Percentiles rank a stretch among this genome's conserved stretches.
Evolutionary conservation across 306 rosid genomes (phyloP).

Genomic region (Vicia sativa): DNA sequence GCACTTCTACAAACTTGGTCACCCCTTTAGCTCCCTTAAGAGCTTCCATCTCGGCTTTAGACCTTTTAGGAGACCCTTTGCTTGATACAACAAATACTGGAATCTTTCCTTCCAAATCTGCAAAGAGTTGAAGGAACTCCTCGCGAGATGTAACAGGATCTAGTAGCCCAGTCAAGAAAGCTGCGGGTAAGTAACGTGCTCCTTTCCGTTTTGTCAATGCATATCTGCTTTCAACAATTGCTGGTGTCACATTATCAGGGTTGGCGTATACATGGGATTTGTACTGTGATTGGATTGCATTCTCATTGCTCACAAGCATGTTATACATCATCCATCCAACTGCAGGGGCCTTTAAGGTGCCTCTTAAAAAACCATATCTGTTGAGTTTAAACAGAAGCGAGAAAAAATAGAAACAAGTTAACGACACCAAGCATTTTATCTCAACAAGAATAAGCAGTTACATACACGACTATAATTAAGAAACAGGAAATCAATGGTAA

Average conservation of each 20-base stretch:
- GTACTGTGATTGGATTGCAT: constrained; percentile 86
- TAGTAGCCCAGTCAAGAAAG: constrained; percentile 79
- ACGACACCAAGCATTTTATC: constrained; percentile 8
- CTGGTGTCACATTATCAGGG: constrained; percentile 83
- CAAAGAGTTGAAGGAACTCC: constrained; percentile 80
- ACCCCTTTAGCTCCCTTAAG: constrained; percentile 85
- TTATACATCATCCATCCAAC: constrained; percentile 98
- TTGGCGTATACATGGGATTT: constrained; percentile 90
- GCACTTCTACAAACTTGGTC: constrained; percentile 80
- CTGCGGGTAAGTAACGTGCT: constrained; percentile 86
- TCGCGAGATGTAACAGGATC: constrained; percentile 85
- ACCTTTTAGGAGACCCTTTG: constrained; percentile 83
- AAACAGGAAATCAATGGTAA: background rate
- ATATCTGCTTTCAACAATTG: constrained; percentile 73
- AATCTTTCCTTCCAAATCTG: constrained; percentile 66
- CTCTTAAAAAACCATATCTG: constrained; percentile 89
- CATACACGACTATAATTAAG: background rate
- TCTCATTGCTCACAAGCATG: constrained; percentile 90
- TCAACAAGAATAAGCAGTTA: constrained; percentile 3
- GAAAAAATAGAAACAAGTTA: constrained; percentile 33
- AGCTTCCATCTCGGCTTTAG: constrained; percentile 97
- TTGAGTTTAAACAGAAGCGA: constrained; percentile 22
- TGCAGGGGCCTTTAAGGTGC: constrained; percentile 92
- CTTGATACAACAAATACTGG: constrained; percentile 74
- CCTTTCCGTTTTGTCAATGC: constrained; percentile 80